Evolutionary conservation across 352 stramenopile genomes (phyloP).

Genomic region (Phytophthora pseudosyringae): DNA sequence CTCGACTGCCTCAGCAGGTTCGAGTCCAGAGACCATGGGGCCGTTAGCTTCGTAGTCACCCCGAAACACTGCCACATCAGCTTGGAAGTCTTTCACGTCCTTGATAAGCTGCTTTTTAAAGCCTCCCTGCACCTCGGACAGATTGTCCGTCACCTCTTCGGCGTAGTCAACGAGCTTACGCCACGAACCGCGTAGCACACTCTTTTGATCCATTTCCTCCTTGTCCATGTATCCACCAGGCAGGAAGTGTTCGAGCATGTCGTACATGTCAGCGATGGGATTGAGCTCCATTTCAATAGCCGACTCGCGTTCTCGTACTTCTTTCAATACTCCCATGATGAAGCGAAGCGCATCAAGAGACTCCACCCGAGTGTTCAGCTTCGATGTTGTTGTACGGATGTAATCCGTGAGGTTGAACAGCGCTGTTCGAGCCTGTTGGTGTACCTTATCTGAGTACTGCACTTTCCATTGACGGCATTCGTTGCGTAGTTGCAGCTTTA

Average conservation of each 20-base stretch:
- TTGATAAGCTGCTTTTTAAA: constrained; percentile 93
- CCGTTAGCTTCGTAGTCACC: constrained; percentile 70
- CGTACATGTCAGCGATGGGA: constrained; percentile 91
- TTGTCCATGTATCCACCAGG: constrained; percentile 88
- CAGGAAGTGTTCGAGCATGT: constrained; percentile 90
- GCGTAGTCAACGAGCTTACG: constrained; percentile 89
- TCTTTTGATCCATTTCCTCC: constrained; percentile 93
- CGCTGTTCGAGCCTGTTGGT: constrained; percentile 71
- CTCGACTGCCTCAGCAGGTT: constrained; percentile 84
- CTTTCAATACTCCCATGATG: constrained; percentile 87
- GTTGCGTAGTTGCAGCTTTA: constrained; percentile 88
- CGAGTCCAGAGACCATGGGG: constrained; percentile 77
- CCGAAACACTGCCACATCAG: constrained; percentile 72
- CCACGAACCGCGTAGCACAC: constrained; percentile 83
- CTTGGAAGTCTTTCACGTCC: constrained; percentile 87
- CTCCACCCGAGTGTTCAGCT: constrained; percentile 69
- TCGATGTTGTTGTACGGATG: constrained; percentile 75
- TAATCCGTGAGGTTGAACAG: constrained; percentile 83
- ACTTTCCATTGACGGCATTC: constrained; percentile 89
- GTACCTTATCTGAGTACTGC: constrained; percentile 85
- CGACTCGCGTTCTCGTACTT: constrained; percentile 86
- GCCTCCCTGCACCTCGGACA: constrained; percentile 82
- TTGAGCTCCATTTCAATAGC: constrained; percentile 91
- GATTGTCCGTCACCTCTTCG: constrained; percentile 88
- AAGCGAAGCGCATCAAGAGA: constrained; percentile 79